phyloP scores from a whole-genome alignment of 176 grass and related monocot genomes.

The Puccinellia tenuiflora region DNA sequence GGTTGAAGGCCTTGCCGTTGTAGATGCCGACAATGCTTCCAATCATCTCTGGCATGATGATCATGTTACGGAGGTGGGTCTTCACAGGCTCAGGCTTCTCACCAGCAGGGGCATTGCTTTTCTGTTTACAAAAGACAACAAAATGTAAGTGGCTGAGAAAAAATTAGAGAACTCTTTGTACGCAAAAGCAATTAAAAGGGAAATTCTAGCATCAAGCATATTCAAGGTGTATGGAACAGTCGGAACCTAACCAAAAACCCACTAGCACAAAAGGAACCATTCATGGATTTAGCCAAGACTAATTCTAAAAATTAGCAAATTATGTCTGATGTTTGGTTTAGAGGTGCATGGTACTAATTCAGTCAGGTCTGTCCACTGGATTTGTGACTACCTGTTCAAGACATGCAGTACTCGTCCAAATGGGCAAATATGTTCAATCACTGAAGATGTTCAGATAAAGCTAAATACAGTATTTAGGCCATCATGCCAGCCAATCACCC shows the following conservation, averaged over 20 bases:
- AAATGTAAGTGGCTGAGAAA: not conserved
- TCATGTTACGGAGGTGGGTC: slow-evolving; percentile 82
- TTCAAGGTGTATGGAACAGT: not conserved
- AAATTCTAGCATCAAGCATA: not conserved
- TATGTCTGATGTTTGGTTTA: not conserved
- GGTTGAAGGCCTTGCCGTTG: slow-evolving; percentile 69
- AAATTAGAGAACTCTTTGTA: no score
- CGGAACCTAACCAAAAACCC: not conserved
- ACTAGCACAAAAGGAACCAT: no score
- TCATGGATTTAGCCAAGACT: not conserved
- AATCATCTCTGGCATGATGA: slow-evolving; percentile 78
- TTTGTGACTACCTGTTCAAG: not conserved
- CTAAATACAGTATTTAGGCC: not conserved
- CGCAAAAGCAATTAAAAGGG: not conserved
- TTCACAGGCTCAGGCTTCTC: slow-evolving; percentile 67
- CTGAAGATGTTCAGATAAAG: not conserved
- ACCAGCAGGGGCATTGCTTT: slow-evolving; percentile 53
- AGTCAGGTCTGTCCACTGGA: no score
- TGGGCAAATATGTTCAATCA: not conserved
- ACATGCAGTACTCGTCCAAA: not conserved
- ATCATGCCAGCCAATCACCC: not conserved
- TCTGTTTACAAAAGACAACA: slow-evolving; percentile 18
- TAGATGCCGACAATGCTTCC: slow-evolving; percentile 53
- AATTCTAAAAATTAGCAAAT: not conserved
- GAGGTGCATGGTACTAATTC: not conserved